A percentile compares a stretch with the other conserved stretches of the same genome.
Conservation (phyloP, 352 stramenopile species). For the Halophytophthora polymorphica region DNA sequence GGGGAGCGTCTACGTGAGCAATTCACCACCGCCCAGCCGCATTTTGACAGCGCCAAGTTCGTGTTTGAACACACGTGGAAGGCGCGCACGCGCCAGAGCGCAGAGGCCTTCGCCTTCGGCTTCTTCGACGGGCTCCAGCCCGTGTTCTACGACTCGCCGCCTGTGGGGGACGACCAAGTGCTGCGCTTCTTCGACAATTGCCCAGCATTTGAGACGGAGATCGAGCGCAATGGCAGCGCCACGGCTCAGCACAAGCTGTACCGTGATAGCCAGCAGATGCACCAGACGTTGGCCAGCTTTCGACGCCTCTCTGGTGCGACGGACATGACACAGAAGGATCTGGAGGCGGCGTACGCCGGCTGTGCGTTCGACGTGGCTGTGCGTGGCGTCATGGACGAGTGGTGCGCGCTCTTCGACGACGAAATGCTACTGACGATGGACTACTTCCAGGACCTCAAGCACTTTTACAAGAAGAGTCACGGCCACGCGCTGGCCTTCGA, state of each 20-base stretch:
- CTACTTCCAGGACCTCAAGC: constrained; percentile 85
- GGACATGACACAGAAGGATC: constrained; percentile 41
- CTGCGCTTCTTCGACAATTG: constrained; percentile 87
- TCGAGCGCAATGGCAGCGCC: constrained; percentile 64
- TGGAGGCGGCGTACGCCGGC: constrained; percentile 74
- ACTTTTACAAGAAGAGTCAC: constrained; percentile 85
- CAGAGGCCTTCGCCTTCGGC: constrained; percentile 65
- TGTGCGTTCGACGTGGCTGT: constrained; percentile 82
- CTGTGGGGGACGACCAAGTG: constrained; percentile 53
- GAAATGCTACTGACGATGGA: constrained; percentile 77
- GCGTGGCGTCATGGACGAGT: constrained; percentile 37
- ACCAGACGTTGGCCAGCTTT: constrained; percentile 45
- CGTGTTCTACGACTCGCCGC: constrained; percentile 46
- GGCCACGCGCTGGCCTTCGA: constrained; percentile 66
- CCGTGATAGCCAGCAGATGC: constrained; percentile 50
- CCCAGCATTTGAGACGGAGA: constrained; percentile 44
- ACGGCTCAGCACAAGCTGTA: constrained; percentile 56
- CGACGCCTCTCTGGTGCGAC: constrained; percentile 20
- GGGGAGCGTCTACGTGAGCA: constrained; percentile 48
- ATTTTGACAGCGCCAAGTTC: constrained; percentile 38
- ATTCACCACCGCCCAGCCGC: constrained; percentile 22
- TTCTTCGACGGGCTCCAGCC: constrained; percentile 67
- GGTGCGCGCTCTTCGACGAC: constrained; percentile 65
- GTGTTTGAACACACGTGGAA: constrained; percentile 84
- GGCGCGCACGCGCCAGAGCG: constrained; percentile 72